Conservation (phyloP, 1,139 yeast genomes). For the Protomyces lactucae-debilis region DNA sequence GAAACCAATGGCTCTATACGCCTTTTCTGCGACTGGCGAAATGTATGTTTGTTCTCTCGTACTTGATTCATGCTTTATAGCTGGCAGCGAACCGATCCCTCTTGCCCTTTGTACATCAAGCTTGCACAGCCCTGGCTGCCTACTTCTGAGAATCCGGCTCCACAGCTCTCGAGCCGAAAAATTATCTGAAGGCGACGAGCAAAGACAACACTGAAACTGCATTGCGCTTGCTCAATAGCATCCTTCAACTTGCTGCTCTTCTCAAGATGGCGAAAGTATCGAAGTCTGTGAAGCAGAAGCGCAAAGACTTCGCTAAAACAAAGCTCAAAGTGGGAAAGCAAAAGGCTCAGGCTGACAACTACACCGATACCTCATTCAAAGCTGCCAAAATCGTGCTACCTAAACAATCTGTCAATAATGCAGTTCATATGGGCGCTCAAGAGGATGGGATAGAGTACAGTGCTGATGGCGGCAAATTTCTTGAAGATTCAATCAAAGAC, state of each 20-base stretch:
- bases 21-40: no score
- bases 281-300: conserved; percentile 19
- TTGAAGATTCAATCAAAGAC: conserved; percentile 17
- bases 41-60: no score
- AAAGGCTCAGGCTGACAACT: conserved; percentile 62
- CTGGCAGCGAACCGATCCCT: no score
- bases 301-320: conserved; percentile 46
- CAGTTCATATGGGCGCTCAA: conserved; percentile 20
- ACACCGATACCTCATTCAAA: conserved; percentile 78
- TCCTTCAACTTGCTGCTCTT: neutral
- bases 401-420: conserved; percentile 47
- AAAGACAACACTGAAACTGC: neutral
- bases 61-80: no score
- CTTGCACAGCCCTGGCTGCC: no score
- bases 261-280: conserved; percentile 19
- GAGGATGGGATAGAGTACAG: neutral
- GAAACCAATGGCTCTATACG: no score
- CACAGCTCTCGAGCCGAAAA: neutral
- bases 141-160: no score
- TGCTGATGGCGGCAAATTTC: neutral
- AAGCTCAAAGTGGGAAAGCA: conserved; percentile 87
- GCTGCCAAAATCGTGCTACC: conserved; percentile 68
- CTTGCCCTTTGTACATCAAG: no score
- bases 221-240: no score
- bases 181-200: neutral